Base-by-base conservation (phyloP, 2,329 filamentous ascomycete genomes). In the Fusarium sp. region DNA sequence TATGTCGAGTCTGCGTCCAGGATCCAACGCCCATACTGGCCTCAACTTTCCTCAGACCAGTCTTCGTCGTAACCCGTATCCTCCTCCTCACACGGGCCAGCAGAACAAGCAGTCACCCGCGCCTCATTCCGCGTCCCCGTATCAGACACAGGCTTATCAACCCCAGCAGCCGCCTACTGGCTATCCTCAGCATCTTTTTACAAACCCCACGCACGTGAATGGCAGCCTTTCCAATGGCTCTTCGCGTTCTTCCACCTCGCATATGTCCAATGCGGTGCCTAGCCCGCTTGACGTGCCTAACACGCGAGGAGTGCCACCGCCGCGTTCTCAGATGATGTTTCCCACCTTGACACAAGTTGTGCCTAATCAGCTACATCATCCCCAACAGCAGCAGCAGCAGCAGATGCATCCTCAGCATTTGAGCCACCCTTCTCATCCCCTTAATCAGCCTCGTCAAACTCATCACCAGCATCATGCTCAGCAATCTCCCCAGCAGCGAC, bases 71-170 rank as follows among this genome's bases (percentile, higher is more conserved):
- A 75, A 73, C 53, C 75, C 70, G 63, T 84, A 79, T 65, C 77
- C 78, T 70, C 76, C 80, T 52, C 76, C 79, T 32, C 82, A 83
- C 68, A 76, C 80, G 57, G 80, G 79, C 64, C 80, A 81, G 67
- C 78, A 79, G 64, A 85, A 81, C 71, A 85, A 86, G 72, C 81
- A 83, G 60, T 83, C 84, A 26, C 81, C 84, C 35, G 81, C 81
- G 22, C 79, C 83, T 62, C 83, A 84, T 63, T 79, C 83, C 68
- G 80, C 82, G 58, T 81, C 83, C 57, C 81, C 83, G 3, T 87
- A 86, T 70, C 83, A 85, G 72, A 70, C 79, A 49, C 81, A 83
- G 64, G 77, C 80, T 57, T 86, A 86, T 72, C 73, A 80, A 51
- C 76, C 83, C 45, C 83, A 85, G 70, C 83, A 83, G 67, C 77